These are phyloP conservation scores for Neofusicoccum laricinum DNA, from an alignment of 2,329 filamentous ascomycete species.

Conservation along the genomic window DNA sequence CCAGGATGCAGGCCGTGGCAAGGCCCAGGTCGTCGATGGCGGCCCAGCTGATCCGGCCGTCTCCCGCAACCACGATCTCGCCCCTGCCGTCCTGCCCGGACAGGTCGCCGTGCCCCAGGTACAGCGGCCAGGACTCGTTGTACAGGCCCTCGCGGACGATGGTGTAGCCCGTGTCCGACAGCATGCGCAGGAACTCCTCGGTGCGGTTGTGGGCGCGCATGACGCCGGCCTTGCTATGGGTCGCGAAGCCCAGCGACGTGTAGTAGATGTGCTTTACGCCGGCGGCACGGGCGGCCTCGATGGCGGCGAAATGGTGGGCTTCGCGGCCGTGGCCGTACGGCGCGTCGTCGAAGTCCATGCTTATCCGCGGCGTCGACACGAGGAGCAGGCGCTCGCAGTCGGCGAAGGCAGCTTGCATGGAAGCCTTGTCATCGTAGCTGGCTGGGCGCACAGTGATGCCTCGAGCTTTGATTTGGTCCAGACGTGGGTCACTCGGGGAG, in stretches of 20 bases:
- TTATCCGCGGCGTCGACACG: slow-evolving; percentile 43
- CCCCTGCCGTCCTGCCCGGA: slow-evolving; percentile 32
- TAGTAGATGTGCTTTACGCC: slow-evolving; percentile 48
- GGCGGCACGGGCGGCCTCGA: slow-evolving; percentile 40
- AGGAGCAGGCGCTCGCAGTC: slow-evolving; percentile 44
- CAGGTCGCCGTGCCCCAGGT: slow-evolving; percentile 44
- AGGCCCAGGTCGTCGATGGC: slow-evolving; percentile 43
- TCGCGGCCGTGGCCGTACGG: slow-evolving; percentile 42
- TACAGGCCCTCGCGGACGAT: slow-evolving; percentile 46
- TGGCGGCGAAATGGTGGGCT: slow-evolving; percentile 42
- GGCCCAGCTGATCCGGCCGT: slow-evolving; percentile 44
- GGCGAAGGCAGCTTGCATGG: slow-evolving; percentile 28
- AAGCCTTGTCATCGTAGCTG: slow-evolving; percentile 16
- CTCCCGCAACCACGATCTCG: slow-evolving; percentile 41
- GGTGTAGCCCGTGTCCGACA: slow-evolving; percentile 29
- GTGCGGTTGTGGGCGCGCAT: slow-evolving; percentile 49
- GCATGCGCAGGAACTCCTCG: slow-evolving; percentile 37
- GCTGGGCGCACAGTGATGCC: slow-evolving; percentile 34
- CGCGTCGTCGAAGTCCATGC: slow-evolving; percentile 44
- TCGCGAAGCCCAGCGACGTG: slow-evolving; percentile 43
- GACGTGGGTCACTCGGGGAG: slow-evolving; percentile 20
- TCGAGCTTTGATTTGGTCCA: slow-evolving; percentile 29
- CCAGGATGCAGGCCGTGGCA: slow-evolving; percentile 41
- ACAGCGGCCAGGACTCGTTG: slow-evolving; percentile 48
- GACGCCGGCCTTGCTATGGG: slow-evolving; percentile 40